A percentile compares a stretch with the other conserved stretches of the same genome.
These are phyloP conservation scores for Wallacemonas rigidus DNA, from an alignment of 208 protist genomes.

Conservation along the genomic window DNA sequence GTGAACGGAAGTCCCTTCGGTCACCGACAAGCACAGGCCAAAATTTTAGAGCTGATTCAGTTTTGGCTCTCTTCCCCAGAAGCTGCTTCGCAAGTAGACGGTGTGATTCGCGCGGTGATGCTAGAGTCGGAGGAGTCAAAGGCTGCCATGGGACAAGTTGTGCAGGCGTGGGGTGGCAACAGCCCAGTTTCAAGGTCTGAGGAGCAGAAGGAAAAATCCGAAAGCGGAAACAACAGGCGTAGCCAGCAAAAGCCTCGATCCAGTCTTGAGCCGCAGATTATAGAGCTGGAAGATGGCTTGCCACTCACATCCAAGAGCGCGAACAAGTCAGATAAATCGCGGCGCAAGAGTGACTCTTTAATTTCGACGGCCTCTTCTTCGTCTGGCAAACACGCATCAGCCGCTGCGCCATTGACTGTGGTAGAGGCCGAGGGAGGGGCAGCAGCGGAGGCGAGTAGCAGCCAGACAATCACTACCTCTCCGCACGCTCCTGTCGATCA, in stretches of 20 bases:
- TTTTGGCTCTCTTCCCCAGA: conserved; percentile 63
- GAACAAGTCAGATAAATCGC: conserved; percentile 1
- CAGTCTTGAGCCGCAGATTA: conserved; percentile 9
- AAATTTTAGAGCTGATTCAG: conserved; percentile 66
- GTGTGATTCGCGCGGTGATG: conserved; percentile 44
- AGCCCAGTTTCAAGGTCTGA: background rate
- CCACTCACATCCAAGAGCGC: background rate
- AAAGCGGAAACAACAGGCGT: conserved; percentile 1
- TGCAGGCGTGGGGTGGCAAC: conserved; percentile 24
- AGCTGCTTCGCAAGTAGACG: conserved; percentile 39
- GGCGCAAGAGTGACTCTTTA: background rate
- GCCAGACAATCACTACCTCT: background rate
- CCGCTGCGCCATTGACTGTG: background rate
- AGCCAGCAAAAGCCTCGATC: conserved; percentile 6
- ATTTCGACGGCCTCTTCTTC: background rate
- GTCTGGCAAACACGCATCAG: background rate
- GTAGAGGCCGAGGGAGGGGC: background rate
- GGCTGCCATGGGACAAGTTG: conserved; percentile 30
- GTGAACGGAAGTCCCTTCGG: conserved; percentile 27
- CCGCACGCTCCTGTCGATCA: background rate
- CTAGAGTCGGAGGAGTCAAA: conserved; percentile 15
- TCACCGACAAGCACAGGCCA: conserved; percentile 45
- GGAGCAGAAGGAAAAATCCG: background rate
- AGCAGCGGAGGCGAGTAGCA: background rate
- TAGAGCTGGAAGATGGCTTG: conserved; percentile 10